Evolutionary conservation across 1,284 basidiomycete genomes (phyloP).

Genomic region (Rhodotorula sp.): DNA sequence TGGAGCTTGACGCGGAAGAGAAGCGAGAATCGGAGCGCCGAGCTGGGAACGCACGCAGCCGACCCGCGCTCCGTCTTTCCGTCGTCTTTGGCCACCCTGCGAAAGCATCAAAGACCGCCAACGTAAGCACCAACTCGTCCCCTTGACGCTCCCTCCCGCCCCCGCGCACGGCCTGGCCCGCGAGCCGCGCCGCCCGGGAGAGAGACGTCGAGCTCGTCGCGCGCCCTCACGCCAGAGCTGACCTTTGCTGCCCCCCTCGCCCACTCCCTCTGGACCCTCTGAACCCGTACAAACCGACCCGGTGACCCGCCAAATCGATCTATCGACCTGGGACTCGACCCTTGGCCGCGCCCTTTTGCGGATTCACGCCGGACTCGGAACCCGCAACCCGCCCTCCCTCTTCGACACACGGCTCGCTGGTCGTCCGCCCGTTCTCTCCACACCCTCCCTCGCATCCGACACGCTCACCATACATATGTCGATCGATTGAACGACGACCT

Average conservation of each 20-base stretch:
- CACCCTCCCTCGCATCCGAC: neutral
- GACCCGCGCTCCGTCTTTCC: neutral
- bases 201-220: neutral
- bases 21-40: neutral
- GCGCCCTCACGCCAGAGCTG: neutral
- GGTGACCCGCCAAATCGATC: neutral
- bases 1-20: neutral
- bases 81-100: slow-evolving; percentile 8
- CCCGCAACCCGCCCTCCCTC: neutral
- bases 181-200: neutral
- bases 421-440: neutral
- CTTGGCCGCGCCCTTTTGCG: neutral
- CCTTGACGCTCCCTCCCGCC: neutral
- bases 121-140: neutral
- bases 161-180: neutral
- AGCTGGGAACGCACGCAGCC: neutral
- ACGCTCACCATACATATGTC: neutral
- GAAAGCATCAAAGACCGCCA: slow-evolving; percentile 7
- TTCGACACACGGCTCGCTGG: neutral
- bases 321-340: neutral
- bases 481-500: neutral
- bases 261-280: neutral
- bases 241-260: neutral
- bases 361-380: neutral
- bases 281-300: neutral